Evolutionary conservation across 1,284 basidiomycete genomes (phyloP).

Genomic region (Rhodofomes roseus): DNA sequence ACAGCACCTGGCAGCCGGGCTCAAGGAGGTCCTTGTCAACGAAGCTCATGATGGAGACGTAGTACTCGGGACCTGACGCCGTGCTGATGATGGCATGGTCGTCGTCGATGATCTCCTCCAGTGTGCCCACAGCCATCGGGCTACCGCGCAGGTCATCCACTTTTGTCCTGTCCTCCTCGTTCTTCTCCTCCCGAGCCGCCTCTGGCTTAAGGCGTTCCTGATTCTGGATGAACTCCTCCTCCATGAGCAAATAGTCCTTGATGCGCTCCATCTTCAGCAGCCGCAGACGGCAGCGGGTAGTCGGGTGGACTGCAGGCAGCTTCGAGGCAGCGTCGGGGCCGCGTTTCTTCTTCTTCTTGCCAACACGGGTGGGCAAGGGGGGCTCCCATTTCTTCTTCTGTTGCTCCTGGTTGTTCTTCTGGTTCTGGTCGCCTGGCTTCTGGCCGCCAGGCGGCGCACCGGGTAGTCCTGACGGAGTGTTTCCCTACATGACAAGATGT

Average conservation of each 20-base stretch:
- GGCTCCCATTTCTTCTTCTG: conserved; percentile 99
- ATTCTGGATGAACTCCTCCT: conserved; percentile 97
- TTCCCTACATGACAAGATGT: conserved; percentile 54
- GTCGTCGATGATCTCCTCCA: conserved; percentile 99
- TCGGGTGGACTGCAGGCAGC: conserved; percentile 91
- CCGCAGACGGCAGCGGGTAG: conserved; percentile 93
- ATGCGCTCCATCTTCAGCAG: conserved; percentile 97
- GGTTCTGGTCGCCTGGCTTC: conserved; percentile 42
- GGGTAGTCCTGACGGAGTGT: conserved; percentile 71
- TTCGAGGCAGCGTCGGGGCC: conserved; percentile 92
- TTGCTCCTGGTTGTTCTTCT: conserved; percentile 65
- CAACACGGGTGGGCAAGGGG: conserved; percentile 94
- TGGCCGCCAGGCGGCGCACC: conserved; percentile 32
- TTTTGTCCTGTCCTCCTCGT: conserved; percentile 90
- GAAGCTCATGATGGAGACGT: conserved; percentile 98
- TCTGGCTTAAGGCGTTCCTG: conserved; percentile 89
- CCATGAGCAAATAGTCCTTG: conserved; percentile 96
- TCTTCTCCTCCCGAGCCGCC: conserved; percentile 86
- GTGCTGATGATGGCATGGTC: conserved; percentile 99
- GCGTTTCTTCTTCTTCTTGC: conserved; percentile 91
- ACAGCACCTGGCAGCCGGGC: conserved; percentile 91
- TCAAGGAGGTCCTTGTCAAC: conserved; percentile 99
- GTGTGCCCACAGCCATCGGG: conserved; percentile 95
- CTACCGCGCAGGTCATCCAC: conserved; percentile 95
- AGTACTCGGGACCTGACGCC: conserved; percentile 94